A percentile compares a stretch with the other conserved stretches of the same genome.
phyloP scores from a whole-genome alignment of 2,329 filamentous ascomycete species.

The Penicillium frequentans region DNA sequence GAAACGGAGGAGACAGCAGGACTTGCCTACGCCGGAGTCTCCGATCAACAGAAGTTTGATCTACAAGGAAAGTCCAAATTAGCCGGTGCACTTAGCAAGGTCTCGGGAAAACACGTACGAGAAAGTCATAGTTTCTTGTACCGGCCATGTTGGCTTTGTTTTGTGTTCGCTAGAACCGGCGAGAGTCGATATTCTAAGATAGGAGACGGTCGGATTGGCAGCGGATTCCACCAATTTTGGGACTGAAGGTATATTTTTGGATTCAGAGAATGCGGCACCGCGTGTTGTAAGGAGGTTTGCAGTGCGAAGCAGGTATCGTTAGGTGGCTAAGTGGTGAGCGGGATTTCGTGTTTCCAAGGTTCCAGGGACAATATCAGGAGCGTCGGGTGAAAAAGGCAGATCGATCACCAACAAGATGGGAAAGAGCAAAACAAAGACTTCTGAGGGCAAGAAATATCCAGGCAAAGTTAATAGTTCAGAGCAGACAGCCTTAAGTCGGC shows the following conservation, averaged over 20 bases:
- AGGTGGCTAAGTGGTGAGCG: not conserved
- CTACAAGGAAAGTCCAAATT: constrained; percentile 47
- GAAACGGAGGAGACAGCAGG: constrained; percentile 93
- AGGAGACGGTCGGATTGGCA: constrained; percentile 11
- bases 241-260: not conserved
- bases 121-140: constrained; percentile 98
- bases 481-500: not conserved
- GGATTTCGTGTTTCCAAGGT: constrained; percentile 2
- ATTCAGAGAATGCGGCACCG: not conserved
- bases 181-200: constrained; percentile 8
- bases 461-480: not conserved
- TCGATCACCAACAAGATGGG: not conserved
- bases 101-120: constrained; percentile 58
- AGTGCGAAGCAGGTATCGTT: not conserved
- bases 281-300: not conserved
- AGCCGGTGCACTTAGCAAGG: not conserved
- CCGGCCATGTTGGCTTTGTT: constrained; percentile 69
- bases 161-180: constrained; percentile 5
- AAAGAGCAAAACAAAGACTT: not conserved
- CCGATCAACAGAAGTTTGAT: constrained; percentile 97
- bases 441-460: not conserved
- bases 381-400: constrained; percentile 1
- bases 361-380: constrained; percentile 16
- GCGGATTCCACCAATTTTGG: not conserved
- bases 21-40: constrained; percentile 95